phyloP scores from a whole-genome alignment of 208 protist species.

The Crithidia expoeki region DNA sequence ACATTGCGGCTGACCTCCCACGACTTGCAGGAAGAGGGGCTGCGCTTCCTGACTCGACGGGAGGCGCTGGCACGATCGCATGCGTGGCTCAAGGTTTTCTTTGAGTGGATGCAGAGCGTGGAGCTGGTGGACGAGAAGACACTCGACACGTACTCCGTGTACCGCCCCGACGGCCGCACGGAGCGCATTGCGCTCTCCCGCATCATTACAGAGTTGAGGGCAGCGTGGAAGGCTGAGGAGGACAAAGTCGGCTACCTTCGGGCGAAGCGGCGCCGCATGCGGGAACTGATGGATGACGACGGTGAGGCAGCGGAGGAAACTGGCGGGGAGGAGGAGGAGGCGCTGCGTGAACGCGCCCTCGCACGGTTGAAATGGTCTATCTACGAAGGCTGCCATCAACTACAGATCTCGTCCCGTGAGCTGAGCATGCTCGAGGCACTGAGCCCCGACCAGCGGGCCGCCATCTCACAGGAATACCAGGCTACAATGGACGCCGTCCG shows the following conservation, averaged over 20 bases:
- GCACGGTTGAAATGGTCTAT: conserved; percentile 73
- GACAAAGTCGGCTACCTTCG: conserved; percentile 68
- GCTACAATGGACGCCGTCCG: conserved; percentile 72
- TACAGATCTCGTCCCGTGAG: conserved; percentile 77
- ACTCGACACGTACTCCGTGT: conserved; percentile 66
- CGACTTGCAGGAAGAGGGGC: conserved; percentile 20
- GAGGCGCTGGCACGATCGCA: conserved; percentile 71
- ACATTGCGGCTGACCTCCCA: background rate
- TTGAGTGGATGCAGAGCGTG: conserved; percentile 79
- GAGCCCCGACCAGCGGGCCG: conserved; percentile 55
- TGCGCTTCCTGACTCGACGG: conserved; percentile 52
- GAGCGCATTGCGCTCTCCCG: conserved; percentile 81
- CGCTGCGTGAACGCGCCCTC: conserved; percentile 68
- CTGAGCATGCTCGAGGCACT: conserved; percentile 76
- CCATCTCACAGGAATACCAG: conserved; percentile 72
- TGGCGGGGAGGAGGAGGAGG: conserved; percentile 84
- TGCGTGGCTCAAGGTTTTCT: conserved; percentile 72
- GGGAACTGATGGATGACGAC: conserved; percentile 67
- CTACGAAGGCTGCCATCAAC: conserved; percentile 81
- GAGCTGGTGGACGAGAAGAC: conserved; percentile 67
- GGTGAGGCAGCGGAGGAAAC: conserved; percentile 59
- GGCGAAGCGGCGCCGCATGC: conserved; percentile 75
- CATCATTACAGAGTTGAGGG: conserved; percentile 44
- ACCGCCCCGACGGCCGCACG: conserved; percentile 69
- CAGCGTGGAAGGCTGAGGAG: conserved; percentile 48